phyloP scores from a whole-genome alignment of 23 red algal species.

The Chondrus crispus region DNA sequence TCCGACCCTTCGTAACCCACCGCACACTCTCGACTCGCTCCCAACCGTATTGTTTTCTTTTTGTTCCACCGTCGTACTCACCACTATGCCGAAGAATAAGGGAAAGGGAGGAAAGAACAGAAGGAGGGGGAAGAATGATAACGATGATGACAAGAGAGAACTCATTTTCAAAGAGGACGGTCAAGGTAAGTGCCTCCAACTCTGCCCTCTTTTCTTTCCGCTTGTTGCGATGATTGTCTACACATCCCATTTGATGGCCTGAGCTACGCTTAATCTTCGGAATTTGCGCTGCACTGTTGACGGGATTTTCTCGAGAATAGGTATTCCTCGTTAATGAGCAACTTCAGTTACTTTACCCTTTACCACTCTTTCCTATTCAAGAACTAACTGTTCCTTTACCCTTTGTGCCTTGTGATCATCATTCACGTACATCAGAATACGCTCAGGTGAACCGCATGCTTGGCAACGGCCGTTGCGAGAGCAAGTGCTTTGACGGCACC shows the following conservation, averaged over 20 bases:
- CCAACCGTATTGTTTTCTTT: no score
- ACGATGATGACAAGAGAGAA: slow-evolving; percentile 95
- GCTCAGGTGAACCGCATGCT: slow-evolving; percentile 95
- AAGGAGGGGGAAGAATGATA: slow-evolving; percentile 97
- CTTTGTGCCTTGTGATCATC: neutral
- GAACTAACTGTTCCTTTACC: neutral
- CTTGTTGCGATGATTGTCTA: neutral
- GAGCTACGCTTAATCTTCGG: neutral
- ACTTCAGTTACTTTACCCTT: neutral
- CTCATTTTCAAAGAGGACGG: slow-evolving; percentile 97
- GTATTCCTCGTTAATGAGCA: slow-evolving; percentile 84
- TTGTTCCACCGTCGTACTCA: no score
- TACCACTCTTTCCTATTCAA: neutral
- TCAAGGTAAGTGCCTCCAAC: slow-evolving; percentile 80
- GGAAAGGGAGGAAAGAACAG: slow-evolving; percentile 99
- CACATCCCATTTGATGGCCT: neutral
- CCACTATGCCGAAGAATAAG: slow-evolving; percentile 94
- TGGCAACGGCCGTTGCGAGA: slow-evolving; percentile 97
- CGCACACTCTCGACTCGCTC: no score
- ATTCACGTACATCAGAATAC: slow-evolving; percentile 68
- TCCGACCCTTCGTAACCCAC: no score
- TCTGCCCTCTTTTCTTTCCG: neutral
- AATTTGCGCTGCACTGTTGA: slow-evolving; percentile 20
- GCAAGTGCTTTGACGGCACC: slow-evolving; percentile 89
- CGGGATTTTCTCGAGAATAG: slow-evolving; percentile 60